Conservation (phyloP, 2,329 filamentous ascomycete species). For the Dothideomycetidae sp. region DNA sequence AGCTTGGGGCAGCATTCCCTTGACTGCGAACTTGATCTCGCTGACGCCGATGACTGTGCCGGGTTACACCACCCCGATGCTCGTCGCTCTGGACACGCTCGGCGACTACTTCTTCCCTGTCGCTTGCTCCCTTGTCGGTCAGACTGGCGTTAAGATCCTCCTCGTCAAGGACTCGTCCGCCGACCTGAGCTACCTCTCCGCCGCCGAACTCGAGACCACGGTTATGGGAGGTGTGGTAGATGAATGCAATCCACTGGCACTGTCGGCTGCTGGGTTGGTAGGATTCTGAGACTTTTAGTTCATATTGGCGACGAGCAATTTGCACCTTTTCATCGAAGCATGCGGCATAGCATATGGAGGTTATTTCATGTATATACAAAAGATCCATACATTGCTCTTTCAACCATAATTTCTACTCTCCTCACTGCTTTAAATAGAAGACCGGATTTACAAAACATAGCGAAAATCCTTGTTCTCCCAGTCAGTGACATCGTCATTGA, state of each 20-base stretch:
- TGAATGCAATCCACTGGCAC: constrained; percentile 9
- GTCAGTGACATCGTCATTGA: no score
- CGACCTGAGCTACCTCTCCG: constrained; percentile 9
- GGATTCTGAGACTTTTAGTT: no score
- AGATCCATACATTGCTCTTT: no score
- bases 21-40: constrained; percentile 7
- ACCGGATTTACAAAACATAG: no score
- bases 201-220: constrained; percentile 8
- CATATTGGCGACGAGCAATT: no score
- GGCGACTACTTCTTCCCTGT: constrained; percentile 12
- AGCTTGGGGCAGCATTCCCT: constrained; percentile 8
- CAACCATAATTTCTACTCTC: no score
- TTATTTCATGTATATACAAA: no score
- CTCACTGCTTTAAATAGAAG: no score
- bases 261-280: constrained; percentile 5
- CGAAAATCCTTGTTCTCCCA: no score
- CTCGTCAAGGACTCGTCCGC: constrained; percentile 9
- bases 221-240: constrained; percentile 13
- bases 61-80: neutral
- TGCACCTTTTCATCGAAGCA: no score
- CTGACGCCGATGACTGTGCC: constrained; percentile 7
- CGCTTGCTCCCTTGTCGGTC: constrained; percentile 9
- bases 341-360: no score
- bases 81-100: constrained; percentile 9
- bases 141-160: constrained; percentile 11